Base-by-base conservation (phyloP, 2,329 filamentous ascomycete genomes). In the Boeremia lycopersici region DNA sequence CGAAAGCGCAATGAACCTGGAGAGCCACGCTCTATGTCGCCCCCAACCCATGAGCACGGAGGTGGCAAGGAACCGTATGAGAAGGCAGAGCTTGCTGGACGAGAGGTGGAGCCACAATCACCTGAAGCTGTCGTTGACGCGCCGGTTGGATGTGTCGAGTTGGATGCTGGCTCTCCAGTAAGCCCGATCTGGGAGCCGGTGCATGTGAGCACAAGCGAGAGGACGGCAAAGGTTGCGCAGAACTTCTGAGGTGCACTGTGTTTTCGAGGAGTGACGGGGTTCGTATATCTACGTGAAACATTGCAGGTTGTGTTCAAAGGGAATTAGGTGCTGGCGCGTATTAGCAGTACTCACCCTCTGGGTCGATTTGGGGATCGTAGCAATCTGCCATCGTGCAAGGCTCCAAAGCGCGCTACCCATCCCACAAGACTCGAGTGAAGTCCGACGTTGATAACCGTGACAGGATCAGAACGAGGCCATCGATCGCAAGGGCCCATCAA, bases 111-210 rank as follows among this genome's bases (percentile, higher is more conserved):
- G 33, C 33, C 33, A 8, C 46, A 30, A n/a, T 31, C 40, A 23
- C 40, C 52, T 2, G 30, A 29, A 2, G 11, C 40, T 6, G 35
- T 26, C 4, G 17, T 23, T 1, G 25, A 36, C 5, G 35, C 23
- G 2, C 46, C 46, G 9, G 40, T 38, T 2, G 41, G 28, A 4
- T 35, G 25, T 17, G 46, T 40, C 6, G 52, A 55, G 36, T 23
- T 55, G 31, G 52, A 55, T 23, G 35, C 23, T 26, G 19, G 35
- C 9, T 25, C 40, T 26, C 46, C 52, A 4, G 45, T 46, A 2
- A 45, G 23, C 36, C 46, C 52, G 17, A 33, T 44, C 4, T 11
- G 30, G 33, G 39, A 48, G 15, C n/a, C 33, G 12, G 25, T 30
- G 15, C 26, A 45, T 13, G 3, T 43, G 30, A 50, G 46, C n/a